Evolutionary conservation across 2,329 filamentous ascomycete genomes (phyloP).

Genomic region (Penicillium janthinellum): DNA sequence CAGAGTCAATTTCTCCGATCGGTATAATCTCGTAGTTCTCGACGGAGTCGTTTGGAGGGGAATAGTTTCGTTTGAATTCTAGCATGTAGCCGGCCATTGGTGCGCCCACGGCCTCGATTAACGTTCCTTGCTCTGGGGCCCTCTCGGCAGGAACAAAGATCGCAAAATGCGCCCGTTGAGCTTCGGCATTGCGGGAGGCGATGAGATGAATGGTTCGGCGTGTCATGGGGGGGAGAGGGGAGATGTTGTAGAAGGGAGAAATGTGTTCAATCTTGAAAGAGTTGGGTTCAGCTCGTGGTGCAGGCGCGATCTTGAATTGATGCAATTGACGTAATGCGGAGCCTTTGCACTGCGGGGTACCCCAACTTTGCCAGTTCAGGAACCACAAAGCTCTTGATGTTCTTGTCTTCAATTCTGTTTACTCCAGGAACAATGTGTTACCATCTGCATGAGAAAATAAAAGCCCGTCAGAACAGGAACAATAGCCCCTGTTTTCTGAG

Average conservation of each 20-base stretch:
- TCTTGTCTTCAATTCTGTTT: too few relatives aligned
- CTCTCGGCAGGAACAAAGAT: constrained; percentile 31
- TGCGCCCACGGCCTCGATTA: constrained; percentile 37
- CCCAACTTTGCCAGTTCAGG: background rate
- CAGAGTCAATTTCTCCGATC: constrained; percentile 28
- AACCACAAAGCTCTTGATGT: background rate
- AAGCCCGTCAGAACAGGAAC: too few relatives aligned
- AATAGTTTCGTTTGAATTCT: constrained; percentile 35
- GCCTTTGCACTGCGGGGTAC: constrained; percentile 4
- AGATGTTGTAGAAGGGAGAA: background rate
- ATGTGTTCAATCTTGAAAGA: too few relatives aligned
- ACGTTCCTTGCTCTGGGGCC: constrained; percentile 23
- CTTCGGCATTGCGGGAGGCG: constrained; percentile 23
- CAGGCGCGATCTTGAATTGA: background rate
- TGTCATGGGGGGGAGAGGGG: constrained; percentile 17
- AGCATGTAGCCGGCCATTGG: constrained; percentile 36
- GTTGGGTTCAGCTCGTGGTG: background rate
- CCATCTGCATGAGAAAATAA: too few relatives aligned
- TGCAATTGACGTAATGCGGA: constrained; percentile 4
- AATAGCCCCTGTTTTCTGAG: too few relatives aligned
- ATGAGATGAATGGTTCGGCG: constrained; percentile 29
- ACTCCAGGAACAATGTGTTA: too few relatives aligned
- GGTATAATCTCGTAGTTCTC: constrained; percentile 16
- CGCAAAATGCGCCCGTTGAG: constrained; percentile 34
- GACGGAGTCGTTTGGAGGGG: constrained; percentile 11